Conservation (phyloP, 2,329 filamentous ascomycete species). For the Neofusicoccum sp. region DNA sequence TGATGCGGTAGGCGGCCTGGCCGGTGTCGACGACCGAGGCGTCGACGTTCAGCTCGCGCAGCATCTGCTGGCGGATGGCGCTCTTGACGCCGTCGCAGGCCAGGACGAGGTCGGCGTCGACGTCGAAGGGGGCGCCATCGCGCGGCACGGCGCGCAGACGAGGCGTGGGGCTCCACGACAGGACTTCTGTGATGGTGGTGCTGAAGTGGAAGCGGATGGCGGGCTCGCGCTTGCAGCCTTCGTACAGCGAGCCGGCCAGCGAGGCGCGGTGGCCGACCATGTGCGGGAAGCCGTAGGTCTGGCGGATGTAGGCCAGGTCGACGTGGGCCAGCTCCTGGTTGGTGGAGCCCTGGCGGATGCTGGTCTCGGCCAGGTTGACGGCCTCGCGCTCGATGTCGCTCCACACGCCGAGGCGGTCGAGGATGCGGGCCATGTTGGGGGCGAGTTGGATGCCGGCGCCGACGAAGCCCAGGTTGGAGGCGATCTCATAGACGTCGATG, state of each 20-base stretch:
- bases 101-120: constrained; percentile 53
- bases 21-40: constrained; percentile 68
- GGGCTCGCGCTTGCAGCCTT: constrained; percentile 66
- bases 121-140: constrained; percentile 55
- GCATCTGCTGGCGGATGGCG: constrained; percentile 53
- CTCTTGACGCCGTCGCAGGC: constrained; percentile 55
- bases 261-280: constrained; percentile 78
- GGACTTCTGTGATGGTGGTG: constrained; percentile 57
- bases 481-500: constrained; percentile 74
- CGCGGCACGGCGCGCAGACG: constrained; percentile 63
- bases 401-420: constrained; percentile 75
- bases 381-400: constrained; percentile 69
- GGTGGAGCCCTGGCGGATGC: constrained; percentile 71
- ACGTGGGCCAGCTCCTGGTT: constrained; percentile 72
- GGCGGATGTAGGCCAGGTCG: constrained; percentile 66
- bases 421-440: constrained; percentile 77
- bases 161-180: constrained; percentile 62
- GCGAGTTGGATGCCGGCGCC: constrained; percentile 84
- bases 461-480: constrained; percentile 75
- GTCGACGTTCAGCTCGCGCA: constrained; percentile 54
- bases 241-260: constrained; percentile 69
- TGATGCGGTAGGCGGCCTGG: constrained; percentile 78
- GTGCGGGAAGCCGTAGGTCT: constrained; percentile 73
- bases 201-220: constrained; percentile 71
- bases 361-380: constrained; percentile 70